Percentiles rank a stretch among this genome's conserved stretches.
These are phyloP conservation scores for Rhododendron griersonianum DNA, from an alignment of 148 eudicot genomes.

Conservation along the genomic window DNA sequence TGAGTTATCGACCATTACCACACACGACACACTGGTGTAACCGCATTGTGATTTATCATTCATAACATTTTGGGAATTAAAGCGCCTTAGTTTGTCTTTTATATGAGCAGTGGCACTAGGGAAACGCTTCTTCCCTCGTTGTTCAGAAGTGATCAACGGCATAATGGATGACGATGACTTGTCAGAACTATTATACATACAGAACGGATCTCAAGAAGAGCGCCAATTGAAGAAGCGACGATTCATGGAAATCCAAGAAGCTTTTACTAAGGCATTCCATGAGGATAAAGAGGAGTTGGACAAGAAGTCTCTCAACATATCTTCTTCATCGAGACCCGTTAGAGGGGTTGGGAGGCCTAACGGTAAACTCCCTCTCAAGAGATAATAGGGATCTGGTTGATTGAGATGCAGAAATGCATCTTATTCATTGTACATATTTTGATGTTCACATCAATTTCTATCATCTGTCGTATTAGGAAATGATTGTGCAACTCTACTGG, in stretches of 20 bases:
- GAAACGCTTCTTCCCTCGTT: slow-evolving; percentile 84
- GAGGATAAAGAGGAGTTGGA: slow-evolving; percentile 57
- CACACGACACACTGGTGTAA: neutral
- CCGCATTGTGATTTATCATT: neutral
- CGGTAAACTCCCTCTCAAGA: slow-evolving; percentile 28
- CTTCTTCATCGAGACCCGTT: slow-evolving; percentile 51
- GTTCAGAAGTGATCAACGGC: slow-evolving; percentile 65
- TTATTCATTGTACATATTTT: too few relatives aligned
- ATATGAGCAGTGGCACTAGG: slow-evolving; percentile 68
- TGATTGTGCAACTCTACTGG: too few relatives aligned
- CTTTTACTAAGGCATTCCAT: slow-evolving; percentile 46
- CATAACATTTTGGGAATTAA: neutral
- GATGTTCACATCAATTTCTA: too few relatives aligned
- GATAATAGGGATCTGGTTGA: slow-evolving; percentile 2
- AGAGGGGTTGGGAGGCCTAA: slow-evolving; percentile 16
- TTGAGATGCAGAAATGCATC: too few relatives aligned
- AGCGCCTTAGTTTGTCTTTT: neutral
- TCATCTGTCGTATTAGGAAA: too few relatives aligned
- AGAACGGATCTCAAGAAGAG: slow-evolving; percentile 49
- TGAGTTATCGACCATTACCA: neutral
- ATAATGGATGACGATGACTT: slow-evolving; percentile 64
- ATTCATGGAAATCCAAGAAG: slow-evolving; percentile 51
- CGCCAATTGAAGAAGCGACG: slow-evolving; percentile 57
- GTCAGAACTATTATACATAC: slow-evolving; percentile 41
- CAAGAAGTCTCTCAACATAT: slow-evolving; percentile 25